Evolutionary conservation across 768 basidiomycete genomes (phyloP).

Genomic region (Suillus brevipes): DNA sequence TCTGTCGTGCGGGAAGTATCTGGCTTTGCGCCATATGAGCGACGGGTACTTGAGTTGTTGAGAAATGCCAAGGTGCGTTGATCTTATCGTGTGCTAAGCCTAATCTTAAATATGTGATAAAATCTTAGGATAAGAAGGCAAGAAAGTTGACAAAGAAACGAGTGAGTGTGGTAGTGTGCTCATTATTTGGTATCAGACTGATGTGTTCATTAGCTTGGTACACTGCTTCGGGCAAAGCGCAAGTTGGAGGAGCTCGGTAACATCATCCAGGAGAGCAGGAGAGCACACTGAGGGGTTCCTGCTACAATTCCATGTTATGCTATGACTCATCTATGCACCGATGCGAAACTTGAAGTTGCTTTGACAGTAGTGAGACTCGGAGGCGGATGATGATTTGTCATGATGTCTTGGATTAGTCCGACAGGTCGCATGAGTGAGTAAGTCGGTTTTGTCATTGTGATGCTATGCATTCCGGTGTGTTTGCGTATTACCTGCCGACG

Average conservation of each 20-base stretch:
- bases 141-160: conserved; percentile 99
- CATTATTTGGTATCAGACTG: neutral
- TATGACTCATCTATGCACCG: conserved; percentile 13
- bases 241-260: conserved; percentile 94
- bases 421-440: neutral
- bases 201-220: conserved; percentile 70
- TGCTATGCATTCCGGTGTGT: neutral
- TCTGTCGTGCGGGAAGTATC: conserved; percentile 94
- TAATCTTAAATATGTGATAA: conserved; percentile 3
- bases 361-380: neutral
- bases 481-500: neutral
- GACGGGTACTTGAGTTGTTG: conserved; percentile 96
- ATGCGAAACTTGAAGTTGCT: no score
- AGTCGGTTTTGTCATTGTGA: neutral
- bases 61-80: conserved; percentile 89
- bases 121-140: conserved; percentile 91
- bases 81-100: neutral
- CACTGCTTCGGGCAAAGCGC: conserved; percentile 96
- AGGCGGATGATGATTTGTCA: neutral
- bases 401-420: neutral
- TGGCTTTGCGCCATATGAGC: conserved; percentile 97
- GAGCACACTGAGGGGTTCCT: conserved; percentile 48
- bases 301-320: conserved; percentile 13
- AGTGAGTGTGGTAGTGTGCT: conserved; percentile 51
- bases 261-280: conserved; percentile 92